Evolutionary conservation across 2,329 filamentous ascomycete species (phyloP), one percentile per base, ranked within the genome.

Genomic region (Sarocladium brachiariae): DNA sequence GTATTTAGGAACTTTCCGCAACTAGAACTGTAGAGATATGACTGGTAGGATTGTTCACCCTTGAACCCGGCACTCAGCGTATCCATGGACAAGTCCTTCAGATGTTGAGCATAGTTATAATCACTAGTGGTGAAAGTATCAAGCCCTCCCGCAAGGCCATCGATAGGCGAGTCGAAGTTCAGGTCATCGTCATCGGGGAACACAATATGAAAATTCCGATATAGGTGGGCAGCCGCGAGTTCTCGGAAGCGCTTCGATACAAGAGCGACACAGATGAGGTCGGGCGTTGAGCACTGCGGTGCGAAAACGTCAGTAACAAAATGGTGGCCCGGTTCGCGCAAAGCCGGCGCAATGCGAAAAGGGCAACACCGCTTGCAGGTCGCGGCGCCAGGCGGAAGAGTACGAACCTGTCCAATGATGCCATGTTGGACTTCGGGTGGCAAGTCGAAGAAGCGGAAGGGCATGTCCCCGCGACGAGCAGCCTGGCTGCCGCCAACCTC

Each of bases 1-100:
- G 79, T 82, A 56, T 81, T 84, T 61, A 85, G 71, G 51, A 84
- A 82, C 65, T 81, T 84, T 49, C 80, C 81, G 58, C 77, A 81
- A 60, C 75, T 80, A 27, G 71, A 63, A 51, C 66, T 75, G 57
- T 77, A 77, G 7, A 76, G 66, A 55, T 81, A 83, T 25, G 73
- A 66, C 50, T 75, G 73, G 58, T 80, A 80, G 19, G 74, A 70
- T 16, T 65, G 60, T 56, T 81, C 76, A n/a, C 72, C 76, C 60
- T 76, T 77, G 49, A 67, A 61, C 8, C 77, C 78, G 9, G 70
- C 67, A 54, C 70, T 75, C 23, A 77, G 63, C 1, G 78, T 79
- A 54, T 83, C 79, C 53, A 85, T 69, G 27, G 69, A 72, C 33
- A 85, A 65, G 51, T 78, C 73, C 54, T 71, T 72, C 25, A 84